phyloP scores from a whole-genome alignment of 2,329 filamentous ascomycete species.

The Curvularia sp. region DNA sequence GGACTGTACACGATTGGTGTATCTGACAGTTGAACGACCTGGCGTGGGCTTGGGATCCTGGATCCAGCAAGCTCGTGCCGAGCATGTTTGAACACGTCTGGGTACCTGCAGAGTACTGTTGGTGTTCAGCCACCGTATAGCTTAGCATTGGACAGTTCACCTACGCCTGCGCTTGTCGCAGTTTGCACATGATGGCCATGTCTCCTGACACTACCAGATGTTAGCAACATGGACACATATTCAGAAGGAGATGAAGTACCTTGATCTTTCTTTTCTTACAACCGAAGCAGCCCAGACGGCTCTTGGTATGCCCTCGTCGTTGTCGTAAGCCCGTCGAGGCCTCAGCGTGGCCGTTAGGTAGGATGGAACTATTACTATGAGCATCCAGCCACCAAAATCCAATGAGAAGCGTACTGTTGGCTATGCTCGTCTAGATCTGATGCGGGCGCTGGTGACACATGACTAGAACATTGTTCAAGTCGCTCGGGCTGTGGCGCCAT shows the following conservation, averaged over 20 bases:
- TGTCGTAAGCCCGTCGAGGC: constrained; percentile 16
- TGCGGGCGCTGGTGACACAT: neutral
- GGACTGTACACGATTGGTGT: constrained; percentile 47
- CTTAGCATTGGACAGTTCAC: neutral
- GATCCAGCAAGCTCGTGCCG: constrained; percentile 25
- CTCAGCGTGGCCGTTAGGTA: neutral
- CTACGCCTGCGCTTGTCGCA: constrained; percentile 44
- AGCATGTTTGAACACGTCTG: constrained; percentile 27
- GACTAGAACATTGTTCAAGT: neutral
- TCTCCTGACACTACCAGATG: constrained; percentile 46
- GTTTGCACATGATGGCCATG: constrained; percentile 50
- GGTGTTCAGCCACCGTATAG: neutral
- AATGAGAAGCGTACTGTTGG: constrained; percentile 8
- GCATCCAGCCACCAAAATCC: neutral
- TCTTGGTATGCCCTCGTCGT: constrained; percentile 66
- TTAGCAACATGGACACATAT: neutral
- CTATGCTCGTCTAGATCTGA: neutral
- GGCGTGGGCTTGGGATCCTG: constrained; percentile 20
- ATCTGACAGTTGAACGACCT: constrained; percentile 25
- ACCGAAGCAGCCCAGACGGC: constrained; percentile 68
- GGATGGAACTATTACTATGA: neutral
- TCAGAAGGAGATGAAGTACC: constrained; percentile 51
- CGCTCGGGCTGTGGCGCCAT: neutral
- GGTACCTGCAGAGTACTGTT: constrained; percentile 43
- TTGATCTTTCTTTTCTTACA: constrained; percentile 76